Evolutionary conservation across 2,329 filamentous ascomycete genomes (phyloP), one percentile per base, ranked within the genome.

Genomic region (Thielaviopsis euricoi): DNA sequence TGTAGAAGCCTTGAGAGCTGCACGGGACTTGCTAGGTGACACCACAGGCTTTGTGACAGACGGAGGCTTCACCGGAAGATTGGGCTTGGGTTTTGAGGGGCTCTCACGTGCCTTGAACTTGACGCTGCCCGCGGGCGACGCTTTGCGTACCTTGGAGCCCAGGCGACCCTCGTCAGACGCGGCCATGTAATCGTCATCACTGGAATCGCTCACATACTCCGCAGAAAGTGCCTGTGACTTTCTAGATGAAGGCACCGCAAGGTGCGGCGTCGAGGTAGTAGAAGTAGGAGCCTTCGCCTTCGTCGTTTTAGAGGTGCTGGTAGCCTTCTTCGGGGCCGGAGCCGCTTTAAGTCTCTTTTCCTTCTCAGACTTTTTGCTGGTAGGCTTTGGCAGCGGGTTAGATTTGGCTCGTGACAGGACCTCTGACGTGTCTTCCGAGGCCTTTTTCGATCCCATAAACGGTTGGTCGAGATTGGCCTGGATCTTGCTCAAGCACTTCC

Each of bases 401-500:
- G 79, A 81, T 29, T 69, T 70, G 9, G 77, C 75, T 60, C 76
- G 70, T 6, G 72, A 70, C 74, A 76, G 76, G 51, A 29, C 33
- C 13, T 59, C 59, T 6, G 56, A 22, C 43, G 59, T 61, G 9
- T 54, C 43, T 65, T 66, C 62, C 78, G 75, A 13, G 66, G 68
- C 61, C 61, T 63, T 67, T 43, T 66, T 60, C 55, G 66, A 68
- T 26, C 67, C 70, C 49, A 62, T 64, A 43, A 73, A 71, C 1
- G 74, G 75, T 65, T 76, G 78, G 53, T 77, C 79, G 51, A 85
- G 73, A 10, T 75, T 74, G 12, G 75, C 77, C 62, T 84, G 81
- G 9, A 85, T 69, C 63, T 77, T 80, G 68, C 81, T 84, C 37
- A 85, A 68, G 55, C 76, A 77, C 55, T 77, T 82, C 56, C 81